Evolutionary conservation across 2,329 filamentous ascomycete species (phyloP).

Genomic region (Fusarium sp.): DNA sequence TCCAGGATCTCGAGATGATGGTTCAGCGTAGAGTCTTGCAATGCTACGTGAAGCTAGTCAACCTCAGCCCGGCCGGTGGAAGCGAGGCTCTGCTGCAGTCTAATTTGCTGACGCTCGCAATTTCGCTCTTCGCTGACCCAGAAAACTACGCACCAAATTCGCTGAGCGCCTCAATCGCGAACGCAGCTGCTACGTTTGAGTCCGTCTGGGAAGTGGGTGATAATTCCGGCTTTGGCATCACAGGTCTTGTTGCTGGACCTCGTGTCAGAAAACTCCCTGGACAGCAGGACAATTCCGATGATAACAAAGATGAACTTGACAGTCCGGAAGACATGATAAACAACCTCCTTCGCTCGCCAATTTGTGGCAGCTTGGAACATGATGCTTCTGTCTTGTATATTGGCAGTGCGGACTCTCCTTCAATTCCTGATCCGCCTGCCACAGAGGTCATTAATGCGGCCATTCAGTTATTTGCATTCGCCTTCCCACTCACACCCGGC

Average conservation of each 20-base stretch:
- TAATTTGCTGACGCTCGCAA: slow-evolving; percentile 88
- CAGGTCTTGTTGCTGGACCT: slow-evolving; percentile 84
- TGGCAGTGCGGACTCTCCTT: slow-evolving; percentile 59
- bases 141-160: slow-evolving; percentile 89
- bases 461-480: slow-evolving; percentile 91
- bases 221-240: slow-evolving; percentile 94
- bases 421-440: slow-evolving; percentile 79
- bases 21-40: slow-evolving; percentile 92
- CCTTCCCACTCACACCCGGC: slow-evolving; percentile 86
- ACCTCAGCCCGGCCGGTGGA: slow-evolving; percentile 85
- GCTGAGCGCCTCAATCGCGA: slow-evolving; percentile 90
- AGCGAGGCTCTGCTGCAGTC: slow-evolving; percentile 90
- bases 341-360: slow-evolving; percentile 72
- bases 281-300: slow-evolving; percentile 68
- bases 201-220: slow-evolving; percentile 95
- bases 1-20: slow-evolving; percentile 93
- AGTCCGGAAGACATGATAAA: slow-evolving; percentile 77
- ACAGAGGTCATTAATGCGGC: slow-evolving; percentile 96
- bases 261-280: slow-evolving; percentile 78
- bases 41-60: slow-evolving; percentile 92
- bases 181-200: slow-evolving; percentile 89
- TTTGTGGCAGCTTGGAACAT: slow-evolving; percentile 88
- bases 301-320: slow-evolving; percentile 63
- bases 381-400: slow-evolving; percentile 87
- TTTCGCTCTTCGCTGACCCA: slow-evolving; percentile 92